Evolutionary conservation across 2,329 filamentous ascomycete species (phyloP).

Genomic region (Sporothrix dimorphospora): DNA sequence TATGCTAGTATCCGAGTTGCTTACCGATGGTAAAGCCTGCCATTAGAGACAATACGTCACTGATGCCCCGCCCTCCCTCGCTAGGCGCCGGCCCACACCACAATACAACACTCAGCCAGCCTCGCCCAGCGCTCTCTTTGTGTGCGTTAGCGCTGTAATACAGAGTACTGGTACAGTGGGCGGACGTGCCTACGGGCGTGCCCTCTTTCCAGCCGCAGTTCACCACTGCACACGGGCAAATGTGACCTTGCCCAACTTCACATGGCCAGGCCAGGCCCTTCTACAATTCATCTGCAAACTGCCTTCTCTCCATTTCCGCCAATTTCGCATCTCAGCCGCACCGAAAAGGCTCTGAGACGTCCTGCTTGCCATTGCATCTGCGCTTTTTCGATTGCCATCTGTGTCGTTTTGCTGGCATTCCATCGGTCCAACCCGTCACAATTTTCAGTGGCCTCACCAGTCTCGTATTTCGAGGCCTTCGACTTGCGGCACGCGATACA

Average conservation of each 20-base stretch:
- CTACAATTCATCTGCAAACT: neutral
- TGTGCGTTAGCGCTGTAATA: conserved; percentile 6
- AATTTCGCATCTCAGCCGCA: conserved; percentile 10
- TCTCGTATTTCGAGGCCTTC: neutral
- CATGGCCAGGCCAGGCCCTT: neutral
- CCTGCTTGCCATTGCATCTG: neutral
- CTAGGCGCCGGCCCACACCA: conserved; percentile 1
- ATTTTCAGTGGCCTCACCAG: neutral
- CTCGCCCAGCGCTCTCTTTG: conserved; percentile 19
- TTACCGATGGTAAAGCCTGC: conserved; percentile 16
- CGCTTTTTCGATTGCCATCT: neutral
- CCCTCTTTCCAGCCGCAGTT: conserved; percentile 3
- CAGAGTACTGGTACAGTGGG: neutral
- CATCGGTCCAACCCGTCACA: conserved; percentile 9
- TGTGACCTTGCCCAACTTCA: conserved; percentile 1
- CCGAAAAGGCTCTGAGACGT: neutral
- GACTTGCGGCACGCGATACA: conserved; percentile 15
- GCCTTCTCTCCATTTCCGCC: neutral
- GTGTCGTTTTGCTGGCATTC: neutral
- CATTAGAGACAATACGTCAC: conserved; percentile 31
- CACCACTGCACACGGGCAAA: neutral
- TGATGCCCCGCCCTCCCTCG: conserved; percentile 28
- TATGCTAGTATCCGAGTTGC: conserved; percentile 17
- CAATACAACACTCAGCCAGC: conserved; percentile 28
- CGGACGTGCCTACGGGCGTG: neutral